These are phyloP conservation scores for Carallia brachiata DNA, from an alignment of 345 rosid genomes.

Conservation along the genomic window DNA sequence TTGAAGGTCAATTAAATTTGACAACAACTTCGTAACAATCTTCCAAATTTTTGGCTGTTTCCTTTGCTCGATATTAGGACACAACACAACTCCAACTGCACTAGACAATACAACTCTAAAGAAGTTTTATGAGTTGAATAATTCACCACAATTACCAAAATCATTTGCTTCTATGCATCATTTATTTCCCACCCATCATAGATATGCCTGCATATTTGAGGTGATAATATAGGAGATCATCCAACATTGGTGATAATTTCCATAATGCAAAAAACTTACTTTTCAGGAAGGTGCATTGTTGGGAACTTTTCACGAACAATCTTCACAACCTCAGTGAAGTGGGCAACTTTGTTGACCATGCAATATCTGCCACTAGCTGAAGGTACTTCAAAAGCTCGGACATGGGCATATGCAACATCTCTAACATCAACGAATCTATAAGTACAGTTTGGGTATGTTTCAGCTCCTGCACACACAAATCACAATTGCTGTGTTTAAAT, in stretches of 20 bases:
- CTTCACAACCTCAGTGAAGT: constrained; percentile 11
- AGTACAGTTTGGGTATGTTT: constrained; percentile 5
- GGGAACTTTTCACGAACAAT: constrained; percentile 7
- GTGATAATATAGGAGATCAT: neutral
- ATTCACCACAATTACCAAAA: neutral
- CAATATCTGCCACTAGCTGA: constrained; percentile 25
- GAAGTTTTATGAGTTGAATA: neutral
- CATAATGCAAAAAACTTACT: constrained; percentile 2
- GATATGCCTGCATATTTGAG: neutral
- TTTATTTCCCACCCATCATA: neutral
- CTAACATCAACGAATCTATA: constrained; percentile 17
- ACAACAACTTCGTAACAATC: too few species aligned
- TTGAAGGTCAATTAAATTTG: too few species aligned
- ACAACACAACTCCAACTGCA: too few species aligned
- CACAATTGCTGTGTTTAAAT: neutral
- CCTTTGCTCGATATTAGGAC: too few species aligned
- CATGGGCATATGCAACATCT: constrained; percentile 21
- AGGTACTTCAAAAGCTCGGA: constrained; percentile 15
- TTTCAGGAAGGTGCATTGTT: constrained; percentile 9
- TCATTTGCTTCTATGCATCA: too few species aligned
- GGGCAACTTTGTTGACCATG: constrained; percentile 7
- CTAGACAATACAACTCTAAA: too few species aligned
- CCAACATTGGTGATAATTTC: neutral
- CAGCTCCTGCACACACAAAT: neutral
- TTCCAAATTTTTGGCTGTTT: too few species aligned